phyloP scores from a whole-genome alignment of 441 rosid genomes.

The Hura crepitans region DNA sequence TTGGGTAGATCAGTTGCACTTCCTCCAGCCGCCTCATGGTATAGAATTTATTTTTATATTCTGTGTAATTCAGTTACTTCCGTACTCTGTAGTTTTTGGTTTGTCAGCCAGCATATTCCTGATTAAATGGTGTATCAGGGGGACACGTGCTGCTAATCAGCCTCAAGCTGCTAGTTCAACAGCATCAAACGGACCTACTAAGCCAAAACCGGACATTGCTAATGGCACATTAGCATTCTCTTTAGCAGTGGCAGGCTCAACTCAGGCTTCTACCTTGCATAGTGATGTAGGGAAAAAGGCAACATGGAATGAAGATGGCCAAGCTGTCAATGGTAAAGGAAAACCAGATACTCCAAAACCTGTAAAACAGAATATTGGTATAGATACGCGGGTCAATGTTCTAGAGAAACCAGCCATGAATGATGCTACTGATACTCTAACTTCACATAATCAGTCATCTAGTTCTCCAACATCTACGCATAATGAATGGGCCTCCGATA shows the following conservation, averaged over 20 bases:
- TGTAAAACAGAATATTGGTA: constrained; percentile 31
- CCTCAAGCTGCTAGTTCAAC: constrained; percentile 38
- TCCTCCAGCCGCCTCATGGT: constrained; percentile 96
- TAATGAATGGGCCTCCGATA: constrained; percentile 29
- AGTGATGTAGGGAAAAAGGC: constrained; percentile 40
- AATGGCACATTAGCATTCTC: constrained; percentile 37
- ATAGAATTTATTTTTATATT: constrained; percentile 15
- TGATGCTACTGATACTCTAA: constrained; percentile 25
- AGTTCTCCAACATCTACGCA: constrained; percentile 31
- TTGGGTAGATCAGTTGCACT: constrained; percentile 55
- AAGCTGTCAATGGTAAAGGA: constrained; percentile 31
- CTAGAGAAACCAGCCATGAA: constrained; percentile 37
- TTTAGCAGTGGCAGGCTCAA: constrained; percentile 39
- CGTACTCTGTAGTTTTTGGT: no score
- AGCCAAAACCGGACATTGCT: constrained; percentile 43
- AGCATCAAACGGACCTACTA: constrained; percentile 47
- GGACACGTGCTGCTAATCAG: constrained; percentile 56
- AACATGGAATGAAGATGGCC: constrained; percentile 43
- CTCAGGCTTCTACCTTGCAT: constrained; percentile 35
- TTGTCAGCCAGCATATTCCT: constrained; percentile 22
- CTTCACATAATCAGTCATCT: constrained; percentile 30
- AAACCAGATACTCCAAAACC: constrained; percentile 40
- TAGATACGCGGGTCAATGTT: constrained; percentile 26
- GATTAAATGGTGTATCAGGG: constrained; percentile 52
- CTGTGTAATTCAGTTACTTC: no score